Evolutionary conservation across 2,329 filamentous ascomycete genomes (phyloP).

Genomic region (Botryotinia calthae): DNA sequence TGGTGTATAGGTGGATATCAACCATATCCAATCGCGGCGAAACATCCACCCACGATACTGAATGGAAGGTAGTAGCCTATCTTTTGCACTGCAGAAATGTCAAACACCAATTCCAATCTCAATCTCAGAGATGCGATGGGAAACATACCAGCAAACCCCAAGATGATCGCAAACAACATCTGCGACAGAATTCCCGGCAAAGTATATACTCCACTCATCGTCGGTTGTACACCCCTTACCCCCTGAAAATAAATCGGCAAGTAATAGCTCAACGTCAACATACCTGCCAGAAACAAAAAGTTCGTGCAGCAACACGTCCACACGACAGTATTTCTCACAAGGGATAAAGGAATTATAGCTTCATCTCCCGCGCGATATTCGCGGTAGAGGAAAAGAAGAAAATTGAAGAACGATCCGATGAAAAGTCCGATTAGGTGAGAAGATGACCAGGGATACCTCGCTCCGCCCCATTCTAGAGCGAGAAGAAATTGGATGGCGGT

Average conservation of each 20-base stretch:
- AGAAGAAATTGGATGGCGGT: slow-evolving; percentile 39
- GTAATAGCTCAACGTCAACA: slow-evolving; percentile 20
- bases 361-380: slow-evolving; percentile 25
- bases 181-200: slow-evolving; percentile 41
- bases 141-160: slow-evolving; percentile 18
- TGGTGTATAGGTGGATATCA: slow-evolving; percentile 38
- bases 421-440: slow-evolving; percentile 31
- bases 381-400: slow-evolving; percentile 31
- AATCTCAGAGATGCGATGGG: background rate
- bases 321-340: slow-evolving; percentile 30
- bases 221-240: slow-evolving; percentile 40
- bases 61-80: slow-evolving; percentile 39
- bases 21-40: slow-evolving; percentile 37
- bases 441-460: slow-evolving; percentile 36
- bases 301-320: slow-evolving; percentile 21
- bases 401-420: slow-evolving; percentile 30
- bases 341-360: slow-evolving; percentile 33
- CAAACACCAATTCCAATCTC: background rate
- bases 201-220: slow-evolving; percentile 40
- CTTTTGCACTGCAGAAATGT: background rate
- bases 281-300: slow-evolving; percentile 18
- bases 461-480: slow-evolving; percentile 39
- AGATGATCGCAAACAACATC: slow-evolving; percentile 12
- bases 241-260: slow-evolving; percentile 44
- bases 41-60: slow-evolving; percentile 35